Evolutionary conservation across 805 yeast genomes (phyloP).

Genomic region (Kuraishia molischiana): DNA sequence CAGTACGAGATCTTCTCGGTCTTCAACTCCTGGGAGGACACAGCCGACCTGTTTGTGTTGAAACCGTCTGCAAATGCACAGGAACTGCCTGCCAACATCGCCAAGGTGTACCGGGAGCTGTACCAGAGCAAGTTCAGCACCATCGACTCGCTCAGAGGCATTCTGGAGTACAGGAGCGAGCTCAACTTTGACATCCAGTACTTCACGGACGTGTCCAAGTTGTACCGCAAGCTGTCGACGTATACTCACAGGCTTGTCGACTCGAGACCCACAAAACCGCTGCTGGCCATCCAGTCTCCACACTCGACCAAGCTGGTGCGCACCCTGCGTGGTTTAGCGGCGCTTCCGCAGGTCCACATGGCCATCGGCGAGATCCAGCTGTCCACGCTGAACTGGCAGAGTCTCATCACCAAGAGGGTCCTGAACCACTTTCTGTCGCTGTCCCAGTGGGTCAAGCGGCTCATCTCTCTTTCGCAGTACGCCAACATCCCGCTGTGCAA

Average conservation of each 20-base stretch:
- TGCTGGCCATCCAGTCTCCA: constrained; percentile 72
- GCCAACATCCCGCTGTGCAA: constrained; percentile 85
- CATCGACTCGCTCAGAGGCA: constrained; percentile 28
- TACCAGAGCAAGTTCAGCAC: constrained; percentile 36
- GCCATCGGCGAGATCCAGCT: constrained; percentile 45
- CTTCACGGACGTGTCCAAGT: constrained; percentile 41
- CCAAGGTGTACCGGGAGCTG: constrained; percentile 44
- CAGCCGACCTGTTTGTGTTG: constrained; percentile 42
- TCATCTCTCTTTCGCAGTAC: constrained; percentile 57
- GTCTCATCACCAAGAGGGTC: constrained; percentile 50
- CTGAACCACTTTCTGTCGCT: constrained; percentile 64
- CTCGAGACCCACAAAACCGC: constrained; percentile 52
- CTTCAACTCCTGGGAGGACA: constrained; percentile 52
- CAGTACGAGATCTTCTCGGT: constrained; percentile 68
- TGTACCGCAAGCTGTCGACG: constrained; percentile 50
- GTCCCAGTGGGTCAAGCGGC: constrained; percentile 61
- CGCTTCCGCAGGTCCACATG: constrained; percentile 58
- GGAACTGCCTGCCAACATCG: constrained; percentile 43
- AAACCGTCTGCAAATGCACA: constrained; percentile 67
- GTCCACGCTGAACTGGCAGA: constrained; percentile 81
- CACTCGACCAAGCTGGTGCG: constrained; percentile 34
- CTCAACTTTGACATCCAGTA: constrained; percentile 46
- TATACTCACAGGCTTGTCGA: constrained; percentile 48
- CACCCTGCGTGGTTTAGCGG: constrained; percentile 34
- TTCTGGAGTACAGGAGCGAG: constrained; percentile 42